Evolutionary conservation across 768 basidiomycete species (phyloP).

Genomic region (Myochromella boudieri): DNA sequence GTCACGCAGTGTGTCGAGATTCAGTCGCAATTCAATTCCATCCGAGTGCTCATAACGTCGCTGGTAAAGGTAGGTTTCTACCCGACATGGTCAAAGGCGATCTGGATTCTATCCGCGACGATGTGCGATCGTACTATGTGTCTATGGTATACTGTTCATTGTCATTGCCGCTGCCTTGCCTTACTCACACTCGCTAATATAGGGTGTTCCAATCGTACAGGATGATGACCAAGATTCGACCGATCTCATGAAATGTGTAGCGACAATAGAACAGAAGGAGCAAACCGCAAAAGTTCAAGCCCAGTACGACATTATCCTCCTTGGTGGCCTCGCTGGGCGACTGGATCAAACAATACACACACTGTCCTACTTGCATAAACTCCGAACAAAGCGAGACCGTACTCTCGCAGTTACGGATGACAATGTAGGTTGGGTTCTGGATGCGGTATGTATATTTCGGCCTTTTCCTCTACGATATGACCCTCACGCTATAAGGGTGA

Average conservation of each 20-base stretch:
- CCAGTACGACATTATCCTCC: conserved; percentile 70
- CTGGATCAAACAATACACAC: conserved; percentile 94
- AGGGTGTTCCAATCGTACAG: conserved; percentile 69
- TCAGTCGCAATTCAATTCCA: background rate
- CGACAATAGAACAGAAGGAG: conserved; percentile 61
- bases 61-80: conserved; percentile 48
- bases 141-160: conserved; percentile 43
- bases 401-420: conserved; percentile 88
- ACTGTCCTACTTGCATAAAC: conserved; percentile 80
- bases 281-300: conserved; percentile 36
- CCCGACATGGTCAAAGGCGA: conserved; percentile 94
- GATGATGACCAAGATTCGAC: conserved; percentile 85
- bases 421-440: conserved; percentile 87
- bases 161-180: background rate
- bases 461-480: conserved; percentile 1
- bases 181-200: background rate
- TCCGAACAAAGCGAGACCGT: conserved; percentile 56
- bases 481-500: conserved; percentile 58
- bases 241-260: conserved; percentile 92
- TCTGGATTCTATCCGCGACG: conserved; percentile 80
- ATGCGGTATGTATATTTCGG: conserved; percentile 44
- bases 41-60: background rate
- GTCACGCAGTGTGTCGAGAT: conserved; percentile 10
- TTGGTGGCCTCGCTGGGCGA: conserved; percentile 89
- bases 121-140: conserved; percentile 71